phyloP scores from a whole-genome alignment of 73 alveolate species.

The Paramecium caudatum region DNA sequence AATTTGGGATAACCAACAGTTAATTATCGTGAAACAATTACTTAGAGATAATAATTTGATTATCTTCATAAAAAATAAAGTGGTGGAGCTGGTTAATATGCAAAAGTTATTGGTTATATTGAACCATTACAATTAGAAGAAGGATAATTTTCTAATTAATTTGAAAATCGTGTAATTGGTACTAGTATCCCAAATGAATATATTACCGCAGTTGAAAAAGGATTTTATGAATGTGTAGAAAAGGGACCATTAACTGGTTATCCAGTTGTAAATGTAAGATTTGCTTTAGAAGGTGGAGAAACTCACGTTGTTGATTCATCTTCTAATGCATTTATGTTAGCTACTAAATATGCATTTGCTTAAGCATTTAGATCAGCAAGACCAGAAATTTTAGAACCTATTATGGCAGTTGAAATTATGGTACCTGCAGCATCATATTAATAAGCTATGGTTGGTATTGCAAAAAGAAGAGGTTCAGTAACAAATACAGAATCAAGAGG shows the following conservation, averaged over 20 bases:
- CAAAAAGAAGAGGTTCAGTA: constrained; percentile 88
- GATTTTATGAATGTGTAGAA: constrained; percentile 87
- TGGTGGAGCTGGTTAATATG: constrained; percentile 98
- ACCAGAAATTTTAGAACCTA: constrained; percentile 93
- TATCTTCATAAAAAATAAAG: constrained; percentile 94
- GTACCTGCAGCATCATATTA: constrained; percentile 79
- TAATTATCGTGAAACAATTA: constrained; percentile 93
- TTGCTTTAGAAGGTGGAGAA: constrained; percentile 92
- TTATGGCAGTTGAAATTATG: constrained; percentile 92
- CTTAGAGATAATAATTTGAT: constrained; percentile 84
- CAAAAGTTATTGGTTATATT: constrained; percentile 88
- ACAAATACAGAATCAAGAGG: constrained; percentile 85
- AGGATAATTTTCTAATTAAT: constrained; percentile 76
- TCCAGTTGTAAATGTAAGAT: constrained; percentile 89
- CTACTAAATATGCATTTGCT: constrained; percentile 91
- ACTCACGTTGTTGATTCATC: constrained; percentile 96
- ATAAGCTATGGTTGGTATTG: constrained; percentile 82
- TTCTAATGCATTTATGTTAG: constrained; percentile 89
- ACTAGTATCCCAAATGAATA: constrained; percentile 88
- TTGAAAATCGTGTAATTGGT: constrained; percentile 84
- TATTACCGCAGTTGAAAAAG: constrained; percentile 93
- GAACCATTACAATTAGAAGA: constrained; percentile 84
- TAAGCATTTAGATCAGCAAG: constrained; percentile 89
- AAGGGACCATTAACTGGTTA: constrained; percentile 94
- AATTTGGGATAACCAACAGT: constrained; percentile 96